Percentiles rank a stretch among this genome's conserved stretches.
Conservation (phyloP, 1,284 basidiomycete genomes). For the Ceratobasidium sp. region DNA sequence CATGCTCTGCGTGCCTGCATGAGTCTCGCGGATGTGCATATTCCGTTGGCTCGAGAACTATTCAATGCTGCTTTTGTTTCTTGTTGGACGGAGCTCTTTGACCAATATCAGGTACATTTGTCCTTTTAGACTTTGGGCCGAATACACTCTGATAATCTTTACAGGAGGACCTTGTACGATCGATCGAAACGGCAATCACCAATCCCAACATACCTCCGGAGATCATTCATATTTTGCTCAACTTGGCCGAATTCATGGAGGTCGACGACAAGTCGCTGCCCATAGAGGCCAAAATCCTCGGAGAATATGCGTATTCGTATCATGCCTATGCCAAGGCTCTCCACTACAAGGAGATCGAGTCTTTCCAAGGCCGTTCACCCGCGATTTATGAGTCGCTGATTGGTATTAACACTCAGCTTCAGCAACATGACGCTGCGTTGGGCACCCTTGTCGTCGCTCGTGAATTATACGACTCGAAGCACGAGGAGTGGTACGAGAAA, state of each 20-base stretch:
- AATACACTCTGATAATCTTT: conserved; percentile 33
- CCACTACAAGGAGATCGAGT: conserved; percentile 99
- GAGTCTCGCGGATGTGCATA: conserved; percentile 91
- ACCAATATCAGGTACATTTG: conserved; percentile 85
- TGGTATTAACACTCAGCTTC: conserved; percentile 96
- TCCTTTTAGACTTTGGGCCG: not conserved
- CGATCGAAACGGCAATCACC: conserved; percentile 90
- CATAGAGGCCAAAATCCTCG: conserved; percentile 92
- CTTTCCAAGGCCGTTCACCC: conserved; percentile 83
- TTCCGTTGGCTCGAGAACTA: conserved; percentile 90
- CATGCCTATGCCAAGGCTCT: conserved; percentile 98
- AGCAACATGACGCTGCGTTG: conserved; percentile 97
- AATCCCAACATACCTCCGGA: conserved; percentile 85
- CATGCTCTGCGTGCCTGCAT: conserved; percentile 97
- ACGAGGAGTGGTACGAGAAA: conserved; percentile 98
- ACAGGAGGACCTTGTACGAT: conserved; percentile 91
- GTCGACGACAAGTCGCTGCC: conserved; percentile 97
- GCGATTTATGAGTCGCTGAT: conserved; percentile 93
- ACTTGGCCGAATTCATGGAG: conserved; percentile 99
- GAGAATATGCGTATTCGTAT: conserved; percentile 93
- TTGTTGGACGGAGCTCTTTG: conserved; percentile 97
- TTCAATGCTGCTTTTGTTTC: conserved; percentile 99
- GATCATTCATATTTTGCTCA: conserved; percentile 92
- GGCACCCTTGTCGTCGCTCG: conserved; percentile 90
- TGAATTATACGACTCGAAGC: conserved; percentile 86